These are phyloP conservation scores for Epichloe sylvatica DNA, from an alignment of 2,329 filamentous ascomycete species.

Conservation along the genomic window DNA sequence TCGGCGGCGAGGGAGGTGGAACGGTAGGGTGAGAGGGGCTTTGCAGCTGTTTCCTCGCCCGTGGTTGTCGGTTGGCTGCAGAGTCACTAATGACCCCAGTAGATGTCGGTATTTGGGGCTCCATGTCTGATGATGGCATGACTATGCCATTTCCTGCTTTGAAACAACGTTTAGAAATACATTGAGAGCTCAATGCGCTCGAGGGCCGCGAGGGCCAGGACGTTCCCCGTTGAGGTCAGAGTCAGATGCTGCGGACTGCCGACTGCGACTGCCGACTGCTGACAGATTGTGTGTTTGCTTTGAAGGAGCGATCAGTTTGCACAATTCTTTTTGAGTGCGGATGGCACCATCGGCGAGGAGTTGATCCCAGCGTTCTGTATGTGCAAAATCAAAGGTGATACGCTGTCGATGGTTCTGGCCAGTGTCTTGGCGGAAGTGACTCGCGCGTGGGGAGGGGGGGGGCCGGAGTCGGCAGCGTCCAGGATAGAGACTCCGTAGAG, in stretches of 20 bases:
- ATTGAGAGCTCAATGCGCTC: constrained; percentile 13
- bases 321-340: not conserved
- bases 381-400: not conserved
- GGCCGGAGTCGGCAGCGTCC: not conserved
- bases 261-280: too few species aligned
- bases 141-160: constrained; percentile 31
- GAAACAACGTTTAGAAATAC: constrained; percentile 19
- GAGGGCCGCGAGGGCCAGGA: not conserved
- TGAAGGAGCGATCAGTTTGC: not conserved
- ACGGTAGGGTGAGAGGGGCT: constrained; percentile 4
- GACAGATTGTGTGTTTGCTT: not conserved
- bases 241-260: too few species aligned
- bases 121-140: constrained; percentile 31
- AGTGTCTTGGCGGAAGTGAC: not conserved
- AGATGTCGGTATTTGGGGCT: constrained; percentile 19
- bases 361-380: not conserved
- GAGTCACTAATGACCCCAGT: constrained; percentile 22
- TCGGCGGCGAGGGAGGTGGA: constrained; percentile 10
- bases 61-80: constrained; percentile 18
- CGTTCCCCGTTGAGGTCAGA: not conserved
- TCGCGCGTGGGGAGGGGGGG: not conserved
- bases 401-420: not conserved
- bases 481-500: too few species aligned
- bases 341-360: not conserved
- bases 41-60: constrained; percentile 12